Evolutionary conservation across 1,284 basidiomycete genomes (phyloP), one percentile per base, ranked within the genome.

Genomic region (Trichosporon coremiiforme): DNA sequence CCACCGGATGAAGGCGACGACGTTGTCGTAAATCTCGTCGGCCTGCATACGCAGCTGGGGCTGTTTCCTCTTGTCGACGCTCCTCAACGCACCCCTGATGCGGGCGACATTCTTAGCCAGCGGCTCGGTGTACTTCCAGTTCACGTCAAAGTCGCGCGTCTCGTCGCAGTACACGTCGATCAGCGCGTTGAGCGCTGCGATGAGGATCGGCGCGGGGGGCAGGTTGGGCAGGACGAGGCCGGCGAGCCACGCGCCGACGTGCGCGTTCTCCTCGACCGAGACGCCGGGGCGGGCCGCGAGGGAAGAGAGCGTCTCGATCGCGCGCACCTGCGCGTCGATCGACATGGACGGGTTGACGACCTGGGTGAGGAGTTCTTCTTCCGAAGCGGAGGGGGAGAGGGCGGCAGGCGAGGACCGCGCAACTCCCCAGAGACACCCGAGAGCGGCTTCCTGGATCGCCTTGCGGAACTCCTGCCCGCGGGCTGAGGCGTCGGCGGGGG

Each of bases 151-250:
- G 0, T 90, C 86, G 65, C 89, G 83, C 8, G 84, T 87, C 82
- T 99, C 97, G 84, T 99, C 96, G 1, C 95, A 93, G 82, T 93
- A 99, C 65, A 96, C 91, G 82, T 98, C 96, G 74, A 98, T 93
- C 65, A 98, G 82, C 31, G 91, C 92, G 45, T 96, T 95, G 36
- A 90, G 85, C 0, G 89, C 88, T 75, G 96, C 93, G 20, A 98
- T 86, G 68, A 92, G 85, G 0, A 90, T 86, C 33, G 82, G n/a
- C n/a, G 73, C 57, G 89, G 75, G n/a, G 78, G 71, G 10, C 88
- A 88, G 33, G 13, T 72, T 66, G 15, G 66, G 53, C 1, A 60
- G 29, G 15, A 60, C 57, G 13, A 66, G 50, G 62, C 65, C 65
- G 9, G 73, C 62, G 38, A 80, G 71, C 71, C 74, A 78, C 22